Evolutionary conservation across 2,329 filamentous ascomycete species (phyloP).

Genomic region (Penicillium sp.): DNA sequence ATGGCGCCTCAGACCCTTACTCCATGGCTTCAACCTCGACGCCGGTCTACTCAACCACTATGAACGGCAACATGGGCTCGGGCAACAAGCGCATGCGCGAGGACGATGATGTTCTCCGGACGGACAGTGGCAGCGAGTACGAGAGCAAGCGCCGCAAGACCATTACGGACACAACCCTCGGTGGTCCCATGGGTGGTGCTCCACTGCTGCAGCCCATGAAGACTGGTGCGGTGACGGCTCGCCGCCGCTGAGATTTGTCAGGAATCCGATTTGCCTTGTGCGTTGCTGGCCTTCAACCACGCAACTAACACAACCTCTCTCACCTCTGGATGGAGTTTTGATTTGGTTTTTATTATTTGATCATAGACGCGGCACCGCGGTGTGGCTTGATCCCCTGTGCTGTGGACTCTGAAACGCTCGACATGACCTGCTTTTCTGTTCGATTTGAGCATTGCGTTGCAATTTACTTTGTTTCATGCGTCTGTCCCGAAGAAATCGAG

Average conservation of each 20-base stretch:
- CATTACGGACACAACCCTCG: slow-evolving; percentile 60
- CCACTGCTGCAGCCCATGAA: slow-evolving; percentile 48
- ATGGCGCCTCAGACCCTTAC: slow-evolving; percentile 72
- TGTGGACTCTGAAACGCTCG: slow-evolving; percentile 11
- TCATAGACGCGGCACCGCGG: slow-evolving; percentile 23
- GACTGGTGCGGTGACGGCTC: slow-evolving; percentile 44
- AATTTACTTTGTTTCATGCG: not conserved
- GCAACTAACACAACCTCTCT: not conserved
- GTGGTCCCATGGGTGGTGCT: slow-evolving; percentile 46
- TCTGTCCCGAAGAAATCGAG: not conserved
- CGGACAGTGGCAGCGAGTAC: slow-evolving; percentile 63
- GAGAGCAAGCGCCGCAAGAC: slow-evolving; percentile 79
- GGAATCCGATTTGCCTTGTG: not conserved
- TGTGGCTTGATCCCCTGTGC: not conserved
- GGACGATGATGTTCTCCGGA: slow-evolving; percentile 65
- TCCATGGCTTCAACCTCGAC: slow-evolving; percentile 67
- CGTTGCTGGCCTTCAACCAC: not conserved
- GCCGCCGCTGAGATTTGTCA: slow-evolving; percentile 37
- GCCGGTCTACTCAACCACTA: slow-evolving; percentile 53
- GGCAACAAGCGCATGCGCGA: slow-evolving; percentile 64
- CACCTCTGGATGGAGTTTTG: slow-evolving; percentile 19
- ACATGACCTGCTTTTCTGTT: slow-evolving; percentile 12
- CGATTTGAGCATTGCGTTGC: slow-evolving; percentile 6
- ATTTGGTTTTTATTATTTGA: slow-evolving; percentile 13
- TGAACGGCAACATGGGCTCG: slow-evolving; percentile 65